These are phyloP conservation scores for Syzygium jambos DNA, from an alignment of 345 rosid species.

Conservation along the genomic window DNA sequence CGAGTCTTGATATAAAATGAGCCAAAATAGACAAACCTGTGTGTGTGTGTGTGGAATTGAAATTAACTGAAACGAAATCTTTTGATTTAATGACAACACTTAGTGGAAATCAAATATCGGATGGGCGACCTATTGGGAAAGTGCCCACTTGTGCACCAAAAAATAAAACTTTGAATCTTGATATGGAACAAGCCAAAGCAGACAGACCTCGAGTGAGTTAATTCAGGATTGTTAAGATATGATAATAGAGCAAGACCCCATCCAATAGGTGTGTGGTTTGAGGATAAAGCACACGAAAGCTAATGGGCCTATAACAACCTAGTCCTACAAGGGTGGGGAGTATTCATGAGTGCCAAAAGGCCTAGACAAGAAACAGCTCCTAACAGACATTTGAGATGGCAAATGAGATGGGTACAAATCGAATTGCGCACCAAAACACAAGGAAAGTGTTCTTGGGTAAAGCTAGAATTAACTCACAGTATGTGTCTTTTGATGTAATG, in stretches of 20 bases:
- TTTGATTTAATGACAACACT: no score
- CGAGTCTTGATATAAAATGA: no score
- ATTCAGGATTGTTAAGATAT: not conserved
- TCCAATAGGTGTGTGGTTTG: fast-evolving
- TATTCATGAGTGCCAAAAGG: not conserved
- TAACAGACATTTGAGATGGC: not conserved
- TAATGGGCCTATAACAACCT: not conserved
- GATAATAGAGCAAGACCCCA: not conserved
- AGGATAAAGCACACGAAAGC: fast-evolving
- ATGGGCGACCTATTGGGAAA: not conserved
- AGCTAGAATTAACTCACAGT: not conserved
- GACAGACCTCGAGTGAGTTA: not conserved
- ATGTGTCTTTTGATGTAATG: not conserved
- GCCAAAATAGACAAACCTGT: no score
- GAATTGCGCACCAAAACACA: not conserved
- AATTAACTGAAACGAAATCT: no score
- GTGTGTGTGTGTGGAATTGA: no score
- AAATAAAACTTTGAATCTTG: not conserved
- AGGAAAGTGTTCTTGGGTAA: not conserved
- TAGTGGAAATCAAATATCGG: no score
- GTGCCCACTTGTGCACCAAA: fast-evolving
- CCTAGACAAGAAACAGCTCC: fast-evolving
- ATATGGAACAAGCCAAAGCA: not conserved
- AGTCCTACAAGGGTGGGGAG: not conserved
- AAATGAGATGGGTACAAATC: not conserved